These are phyloP conservation scores for Plantago coronopus DNA, from an alignment of 305 asterid species.

Conservation along the genomic window DNA sequence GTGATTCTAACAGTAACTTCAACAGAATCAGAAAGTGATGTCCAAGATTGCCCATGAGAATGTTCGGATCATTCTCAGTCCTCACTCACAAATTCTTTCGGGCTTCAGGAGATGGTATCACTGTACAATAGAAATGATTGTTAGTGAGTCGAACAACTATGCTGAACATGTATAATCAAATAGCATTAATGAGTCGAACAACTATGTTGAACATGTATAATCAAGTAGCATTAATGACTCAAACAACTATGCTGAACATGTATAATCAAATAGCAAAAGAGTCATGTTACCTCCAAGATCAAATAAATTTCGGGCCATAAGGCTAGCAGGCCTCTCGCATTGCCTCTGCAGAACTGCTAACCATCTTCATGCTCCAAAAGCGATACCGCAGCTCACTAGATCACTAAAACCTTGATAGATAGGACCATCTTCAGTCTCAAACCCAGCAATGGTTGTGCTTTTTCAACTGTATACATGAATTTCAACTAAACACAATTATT, in stretches of 20 bases:
- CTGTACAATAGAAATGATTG: conserved; percentile 27
- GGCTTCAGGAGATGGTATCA: conserved; percentile 83
- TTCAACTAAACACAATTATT: no score
- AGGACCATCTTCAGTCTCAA: conserved; percentile 65
- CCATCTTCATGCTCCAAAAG: conserved; percentile 88
- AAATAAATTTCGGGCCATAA: conserved; percentile 83
- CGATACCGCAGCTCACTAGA: conserved; percentile 49
- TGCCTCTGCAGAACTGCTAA: conserved; percentile 74
- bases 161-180: neutral
- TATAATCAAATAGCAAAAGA: no score
- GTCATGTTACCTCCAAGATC: conserved; percentile 70
- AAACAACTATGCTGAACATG: no score
- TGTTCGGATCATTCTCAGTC: conserved; percentile 81
- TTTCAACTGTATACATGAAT: no score
- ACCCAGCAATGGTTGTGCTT: no score
- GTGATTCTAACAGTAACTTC: conserved; percentile 74
- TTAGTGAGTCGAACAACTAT: neutral
- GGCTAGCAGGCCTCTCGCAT: conserved; percentile 91
- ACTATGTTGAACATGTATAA: no score
- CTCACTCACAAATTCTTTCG: conserved; percentile 73
- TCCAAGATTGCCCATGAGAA: conserved; percentile 89
- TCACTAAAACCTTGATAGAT: conserved; percentile 45
- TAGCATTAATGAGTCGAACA: no score
- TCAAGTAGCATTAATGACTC: no score
- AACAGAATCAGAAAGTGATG: conserved; percentile 77